A percentile compares a stretch with the other conserved stretches of the same genome.
These are phyloP conservation scores for Pseudogymnoascus sp. DNA, from an alignment of 2,329 filamentous ascomycete genomes.

Conservation along the genomic window DNA sequence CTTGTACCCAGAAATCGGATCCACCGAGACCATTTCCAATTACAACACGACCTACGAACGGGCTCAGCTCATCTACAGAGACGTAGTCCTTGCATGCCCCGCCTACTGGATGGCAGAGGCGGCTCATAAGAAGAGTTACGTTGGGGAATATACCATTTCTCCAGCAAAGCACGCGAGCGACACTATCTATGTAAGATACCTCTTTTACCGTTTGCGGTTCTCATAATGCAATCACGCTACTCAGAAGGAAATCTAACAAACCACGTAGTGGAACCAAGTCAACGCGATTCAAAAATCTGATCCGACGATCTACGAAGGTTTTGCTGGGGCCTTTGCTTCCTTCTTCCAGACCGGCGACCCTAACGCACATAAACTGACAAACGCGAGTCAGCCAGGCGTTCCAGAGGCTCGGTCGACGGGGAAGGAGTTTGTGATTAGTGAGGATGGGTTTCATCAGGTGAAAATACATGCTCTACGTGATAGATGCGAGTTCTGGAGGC, in stretches of 20 bases:
- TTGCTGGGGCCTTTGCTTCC: constrained; percentile 49
- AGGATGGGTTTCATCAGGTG: constrained; percentile 36
- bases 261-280: constrained; percentile 45
- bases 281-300: constrained; percentile 44
- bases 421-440: constrained; percentile 43
- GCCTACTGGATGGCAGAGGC: constrained; percentile 46
- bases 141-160: constrained; percentile 51
- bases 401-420: constrained; percentile 30
- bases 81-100: constrained; percentile 51
- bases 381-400: constrained; percentile 34
- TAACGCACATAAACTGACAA: constrained; percentile 47
- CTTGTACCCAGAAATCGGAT: constrained; percentile 41
- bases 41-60: constrained; percentile 45
- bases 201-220: neutral
- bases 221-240: neutral
- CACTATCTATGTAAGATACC: constrained; percentile 41
- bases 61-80: constrained; percentile 50
- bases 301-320: constrained; percentile 47
- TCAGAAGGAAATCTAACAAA: neutral
- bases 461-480: constrained; percentile 32
- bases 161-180: constrained; percentile 53
- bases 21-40: constrained; percentile 33
- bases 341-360: constrained; percentile 53
- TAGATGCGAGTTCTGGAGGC: constrained; percentile 47
- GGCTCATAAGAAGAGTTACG: constrained; percentile 38